Conservation (phyloP, 768 basidiomycete species). For the Scleroderma citrinum region DNA sequence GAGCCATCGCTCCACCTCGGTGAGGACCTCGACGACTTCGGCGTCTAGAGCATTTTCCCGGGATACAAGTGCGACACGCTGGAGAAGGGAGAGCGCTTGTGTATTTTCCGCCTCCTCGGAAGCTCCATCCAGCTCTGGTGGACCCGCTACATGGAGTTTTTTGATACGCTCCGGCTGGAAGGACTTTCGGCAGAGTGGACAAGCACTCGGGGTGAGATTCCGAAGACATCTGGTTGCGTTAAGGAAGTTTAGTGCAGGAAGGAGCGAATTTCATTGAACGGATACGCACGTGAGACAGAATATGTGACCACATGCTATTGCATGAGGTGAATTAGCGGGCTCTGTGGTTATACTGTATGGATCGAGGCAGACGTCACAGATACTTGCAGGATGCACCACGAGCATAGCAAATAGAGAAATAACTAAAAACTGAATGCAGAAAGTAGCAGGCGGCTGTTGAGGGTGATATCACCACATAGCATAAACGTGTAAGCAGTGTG, state of each 20-base stretch:
- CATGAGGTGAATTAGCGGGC: slow-evolving; percentile 51
- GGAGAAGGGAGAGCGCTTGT: slow-evolving; percentile 31
- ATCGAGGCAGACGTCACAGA: slow-evolving; percentile 74
- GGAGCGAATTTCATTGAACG: slow-evolving; percentile 7
- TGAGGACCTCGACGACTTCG: slow-evolving; percentile 34
- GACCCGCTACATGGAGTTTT: slow-evolving; percentile 59
- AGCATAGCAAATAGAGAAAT: slow-evolving; percentile 38
- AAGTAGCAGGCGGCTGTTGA: slow-evolving; percentile 14
- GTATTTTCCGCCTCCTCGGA: slow-evolving; percentile 37
- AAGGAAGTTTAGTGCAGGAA: slow-evolving; percentile 5
- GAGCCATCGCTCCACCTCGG: slow-evolving; percentile 51
- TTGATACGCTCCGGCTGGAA: slow-evolving; percentile 55
- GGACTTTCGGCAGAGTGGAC: slow-evolving; percentile 62
- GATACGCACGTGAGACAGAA: slow-evolving; percentile 61
- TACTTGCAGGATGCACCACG: slow-evolving; percentile 62
- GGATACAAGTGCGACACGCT: slow-evolving; percentile 32
- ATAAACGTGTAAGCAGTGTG: slow-evolving; percentile 27
- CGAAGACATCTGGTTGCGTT: slow-evolving; percentile 44
- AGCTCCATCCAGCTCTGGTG: slow-evolving; percentile 31
- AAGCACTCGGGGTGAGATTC: slow-evolving; percentile 44
- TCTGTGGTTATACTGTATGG: slow-evolving; percentile 47
- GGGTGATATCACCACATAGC: slow-evolving; percentile 29
- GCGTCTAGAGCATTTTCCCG: slow-evolving; percentile 26
- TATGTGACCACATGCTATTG: slow-evolving; percentile 72
- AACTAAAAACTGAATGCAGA: slow-evolving; percentile 18